Conservation (phyloP, 306 rosid species). For the Castanea sativa region DNA sequence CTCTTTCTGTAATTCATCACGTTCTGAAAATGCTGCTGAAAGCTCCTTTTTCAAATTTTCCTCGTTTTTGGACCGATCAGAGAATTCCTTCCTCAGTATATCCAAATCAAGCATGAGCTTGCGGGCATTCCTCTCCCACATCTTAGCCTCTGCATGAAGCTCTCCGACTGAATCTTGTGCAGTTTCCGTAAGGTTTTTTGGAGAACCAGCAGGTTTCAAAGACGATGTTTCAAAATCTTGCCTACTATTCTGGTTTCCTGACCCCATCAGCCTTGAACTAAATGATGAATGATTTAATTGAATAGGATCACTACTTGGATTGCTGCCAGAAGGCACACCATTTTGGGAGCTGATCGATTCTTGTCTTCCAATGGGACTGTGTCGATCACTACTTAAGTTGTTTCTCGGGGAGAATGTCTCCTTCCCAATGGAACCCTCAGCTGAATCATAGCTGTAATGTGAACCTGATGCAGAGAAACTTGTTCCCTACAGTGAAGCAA, state of each 20-base stretch:
- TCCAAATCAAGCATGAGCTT: conserved; percentile 80
- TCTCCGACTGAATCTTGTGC: conserved; percentile 55
- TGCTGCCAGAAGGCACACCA: conserved; percentile 13
- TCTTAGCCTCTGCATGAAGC: conserved; percentile 88
- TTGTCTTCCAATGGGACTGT: conserved; percentile 31
- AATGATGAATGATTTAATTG: conserved; percentile 32
- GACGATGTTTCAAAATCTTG: conserved; percentile 30
- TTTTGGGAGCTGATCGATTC: conserved; percentile 37
- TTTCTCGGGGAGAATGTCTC: conserved; percentile 26
- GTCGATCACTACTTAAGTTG: conserved; percentile 27
- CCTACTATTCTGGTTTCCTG: conserved; percentile 28
- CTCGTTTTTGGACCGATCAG: conserved; percentile 55
- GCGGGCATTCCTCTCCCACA: conserved; percentile 94
- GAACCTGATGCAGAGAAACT: conserved; percentile 48
- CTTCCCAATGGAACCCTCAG: conserved; percentile 29
- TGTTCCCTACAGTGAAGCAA: conserved; percentile 37
- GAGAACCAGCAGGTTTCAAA: conserved; percentile 26
- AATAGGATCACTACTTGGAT: conserved; percentile 6
- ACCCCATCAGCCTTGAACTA: conserved; percentile 27
- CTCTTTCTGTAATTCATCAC: conserved; percentile 51
- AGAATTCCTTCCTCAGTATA: conserved; percentile 53
- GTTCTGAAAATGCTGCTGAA: conserved; percentile 51
- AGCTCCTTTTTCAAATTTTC: conserved; percentile 52
- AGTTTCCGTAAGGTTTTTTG: conserved; percentile 38
- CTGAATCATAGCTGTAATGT: conserved; percentile 38